Percentiles rank a stretch among this genome's conserved stretches.
phyloP scores from a whole-genome alignment of 208 protist genomes.

The Trypanosoma cruzi region DNA sequence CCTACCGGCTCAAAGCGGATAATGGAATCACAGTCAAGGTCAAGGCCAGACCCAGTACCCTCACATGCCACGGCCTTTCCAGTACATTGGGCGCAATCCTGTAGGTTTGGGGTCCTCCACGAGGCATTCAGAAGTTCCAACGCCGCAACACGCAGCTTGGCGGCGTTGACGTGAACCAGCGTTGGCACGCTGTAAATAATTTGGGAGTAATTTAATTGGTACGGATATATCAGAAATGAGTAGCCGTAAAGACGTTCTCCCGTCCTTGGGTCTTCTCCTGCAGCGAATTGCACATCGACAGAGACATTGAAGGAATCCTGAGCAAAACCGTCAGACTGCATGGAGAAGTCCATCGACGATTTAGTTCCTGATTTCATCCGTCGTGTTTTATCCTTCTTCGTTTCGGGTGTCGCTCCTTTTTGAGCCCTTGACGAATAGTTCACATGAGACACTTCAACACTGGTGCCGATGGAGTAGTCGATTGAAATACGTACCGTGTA shows the following conservation, averaged over 20 bases:
- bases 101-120: constrained; percentile 53
- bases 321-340: background rate
- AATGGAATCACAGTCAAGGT: constrained; percentile 57
- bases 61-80: constrained; percentile 55
- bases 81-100: constrained; percentile 74
- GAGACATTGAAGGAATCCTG: constrained; percentile 18
- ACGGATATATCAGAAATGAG: constrained; percentile 69
- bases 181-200: constrained; percentile 29
- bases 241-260: constrained; percentile 80
- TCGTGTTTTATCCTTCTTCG: background rate
- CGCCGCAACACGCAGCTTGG: constrained; percentile 25
- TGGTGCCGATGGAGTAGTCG: constrained; percentile 51
- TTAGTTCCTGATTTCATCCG: background rate
- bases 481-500: constrained; percentile 65
- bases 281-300: constrained; percentile 60
- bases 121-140: constrained; percentile 54
- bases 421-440: background rate
- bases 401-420: background rate
- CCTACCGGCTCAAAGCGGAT: constrained; percentile 46
- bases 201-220: constrained; percentile 25
- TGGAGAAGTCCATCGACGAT: background rate
- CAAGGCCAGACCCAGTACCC: constrained; percentile 42
- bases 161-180: constrained; percentile 39
- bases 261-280: constrained; percentile 40
- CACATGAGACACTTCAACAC: constrained; percentile 24